Evolutionary conservation across 2,329 filamentous ascomycete species (phyloP).

Genomic region (Fusarium albosuccineum): DNA sequence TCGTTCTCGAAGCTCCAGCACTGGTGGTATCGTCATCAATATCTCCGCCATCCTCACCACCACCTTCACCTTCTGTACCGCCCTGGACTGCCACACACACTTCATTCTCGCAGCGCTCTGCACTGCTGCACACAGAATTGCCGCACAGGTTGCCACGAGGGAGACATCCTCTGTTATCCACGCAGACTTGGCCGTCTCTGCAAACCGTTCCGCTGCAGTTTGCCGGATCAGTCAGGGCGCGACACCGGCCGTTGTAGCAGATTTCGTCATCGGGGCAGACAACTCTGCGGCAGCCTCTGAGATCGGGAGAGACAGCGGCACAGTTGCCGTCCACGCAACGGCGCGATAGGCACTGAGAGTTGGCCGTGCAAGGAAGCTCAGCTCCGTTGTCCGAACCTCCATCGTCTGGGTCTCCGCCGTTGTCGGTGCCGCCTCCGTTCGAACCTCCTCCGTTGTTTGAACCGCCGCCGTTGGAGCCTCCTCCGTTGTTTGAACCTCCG

Average conservation of each 20-base stretch:
- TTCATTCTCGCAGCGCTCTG: slow-evolving; percentile 1
- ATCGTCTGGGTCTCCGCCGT: not conserved
- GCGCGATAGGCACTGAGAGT: slow-evolving; percentile 3
- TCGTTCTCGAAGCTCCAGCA: not conserved
- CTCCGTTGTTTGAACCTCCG: not conserved
- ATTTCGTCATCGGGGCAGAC: not conserved
- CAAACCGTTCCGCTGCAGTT: not conserved
- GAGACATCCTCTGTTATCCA: slow-evolving; percentile 1
- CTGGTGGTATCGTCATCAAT: not conserved
- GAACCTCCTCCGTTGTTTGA: not conserved
- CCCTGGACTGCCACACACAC: not conserved
- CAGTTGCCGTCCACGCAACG: not conserved
- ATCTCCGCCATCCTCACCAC: not conserved
- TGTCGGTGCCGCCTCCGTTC: not conserved
- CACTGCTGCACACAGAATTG: not conserved
- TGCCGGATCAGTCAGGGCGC: not conserved
- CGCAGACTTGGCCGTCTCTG: not conserved
- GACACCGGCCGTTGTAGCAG: not conserved
- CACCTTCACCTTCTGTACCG: not conserved
- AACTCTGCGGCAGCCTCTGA: not conserved
- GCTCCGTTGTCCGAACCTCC: not conserved
- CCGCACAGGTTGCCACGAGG: not conserved
- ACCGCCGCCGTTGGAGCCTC: not conserved
- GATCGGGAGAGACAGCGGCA: not conserved
- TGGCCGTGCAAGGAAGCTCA: not conserved